A percentile compares a stretch with the other conserved stretches of the same genome.
Evolutionary conservation across 1,139 yeast genomes (phyloP).

Genomic region (Eremothecium sinecaudum): DNA sequence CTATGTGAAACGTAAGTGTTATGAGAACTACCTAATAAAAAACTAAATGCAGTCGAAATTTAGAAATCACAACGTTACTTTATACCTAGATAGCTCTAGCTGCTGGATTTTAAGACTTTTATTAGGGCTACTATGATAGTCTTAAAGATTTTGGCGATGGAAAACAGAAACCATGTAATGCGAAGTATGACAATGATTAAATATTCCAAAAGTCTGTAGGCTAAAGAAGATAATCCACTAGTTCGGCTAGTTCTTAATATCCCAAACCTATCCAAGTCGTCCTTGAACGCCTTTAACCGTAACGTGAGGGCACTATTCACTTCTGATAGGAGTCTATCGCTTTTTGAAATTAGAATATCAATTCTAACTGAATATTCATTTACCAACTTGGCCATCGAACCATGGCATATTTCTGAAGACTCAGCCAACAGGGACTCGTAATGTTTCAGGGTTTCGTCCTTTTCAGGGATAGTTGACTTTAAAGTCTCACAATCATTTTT

Average conservation of each 20-base stretch:
- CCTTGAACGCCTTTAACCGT: slow-evolving; percentile 61
- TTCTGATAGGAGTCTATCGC: slow-evolving; percentile 74
- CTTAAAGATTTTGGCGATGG: slow-evolving; percentile 43
- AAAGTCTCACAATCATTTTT: neutral
- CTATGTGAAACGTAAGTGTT: too few species aligned
- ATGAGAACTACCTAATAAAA: too few species aligned
- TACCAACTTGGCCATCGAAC: slow-evolving; percentile 24
- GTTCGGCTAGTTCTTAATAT: slow-evolving; percentile 28
- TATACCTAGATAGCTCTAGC: too few species aligned
- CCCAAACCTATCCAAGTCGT: slow-evolving; percentile 52
- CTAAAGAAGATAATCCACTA: slow-evolving; percentile 30
- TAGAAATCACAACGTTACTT: too few species aligned
- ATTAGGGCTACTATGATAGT: too few species aligned
- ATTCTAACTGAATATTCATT: slow-evolving; percentile 28
- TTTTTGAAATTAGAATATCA: slow-evolving; percentile 57
- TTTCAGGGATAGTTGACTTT: neutral
- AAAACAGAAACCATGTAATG: slow-evolving; percentile 62
- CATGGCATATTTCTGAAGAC: slow-evolving; percentile 21
- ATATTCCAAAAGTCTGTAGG: slow-evolving; percentile 42
- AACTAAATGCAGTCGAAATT: too few species aligned
- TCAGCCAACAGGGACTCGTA: slow-evolving; percentile 20
- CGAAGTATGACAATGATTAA: slow-evolving; percentile 56
- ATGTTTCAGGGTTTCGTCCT: slow-evolving; percentile 8
- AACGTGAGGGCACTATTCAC: slow-evolving; percentile 72
- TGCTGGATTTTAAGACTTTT: too few species aligned